A percentile compares a stretch with the other conserved stretches of the same genome.
These are phyloP conservation scores for Solanum piurae DNA, from an alignment of 257 asterid genomes.

Conservation along the genomic window DNA sequence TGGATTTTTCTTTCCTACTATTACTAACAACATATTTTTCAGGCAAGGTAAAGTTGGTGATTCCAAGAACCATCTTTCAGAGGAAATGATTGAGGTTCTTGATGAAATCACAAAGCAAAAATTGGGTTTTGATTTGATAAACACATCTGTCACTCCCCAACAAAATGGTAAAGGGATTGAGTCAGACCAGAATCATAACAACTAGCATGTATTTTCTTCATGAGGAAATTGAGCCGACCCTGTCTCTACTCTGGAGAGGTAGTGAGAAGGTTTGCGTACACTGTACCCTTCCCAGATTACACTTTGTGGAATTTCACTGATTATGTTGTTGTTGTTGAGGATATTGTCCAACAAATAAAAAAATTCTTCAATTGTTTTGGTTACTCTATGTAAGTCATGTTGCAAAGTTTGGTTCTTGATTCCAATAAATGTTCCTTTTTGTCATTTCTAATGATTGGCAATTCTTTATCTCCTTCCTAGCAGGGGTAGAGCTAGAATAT, in stretches of 20 bases:
- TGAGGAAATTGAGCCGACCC: background rate
- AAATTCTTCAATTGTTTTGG: background rate
- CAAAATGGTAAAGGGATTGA: background rate
- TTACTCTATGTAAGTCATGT: background rate
- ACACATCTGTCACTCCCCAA: background rate
- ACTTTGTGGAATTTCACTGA: background rate
- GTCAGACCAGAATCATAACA: background rate
- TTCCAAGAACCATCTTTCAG: constrained; percentile 11
- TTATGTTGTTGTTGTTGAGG: background rate
- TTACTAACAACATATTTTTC: constrained; percentile 8
- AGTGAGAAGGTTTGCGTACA: too few species aligned
- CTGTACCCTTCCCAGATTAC: too few species aligned
- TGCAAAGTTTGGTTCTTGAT: background rate
- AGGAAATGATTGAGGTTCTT: constrained; percentile 8
- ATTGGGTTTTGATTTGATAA: background rate
- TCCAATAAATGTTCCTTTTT: background rate
- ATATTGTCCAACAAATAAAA: background rate
- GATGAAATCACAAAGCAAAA: constrained; percentile 12
- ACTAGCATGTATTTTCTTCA: background rate
- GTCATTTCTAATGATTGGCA: background rate
- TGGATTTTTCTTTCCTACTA: background rate
- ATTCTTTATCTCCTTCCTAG: background rate
- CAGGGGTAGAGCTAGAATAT: background rate
- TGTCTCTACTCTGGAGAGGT: background rate
- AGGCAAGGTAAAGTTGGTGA: constrained; percentile 21